phyloP scores from a whole-genome alignment of 2,329 filamentous ascomycete genomes.

The Fusarium piperis region DNA sequence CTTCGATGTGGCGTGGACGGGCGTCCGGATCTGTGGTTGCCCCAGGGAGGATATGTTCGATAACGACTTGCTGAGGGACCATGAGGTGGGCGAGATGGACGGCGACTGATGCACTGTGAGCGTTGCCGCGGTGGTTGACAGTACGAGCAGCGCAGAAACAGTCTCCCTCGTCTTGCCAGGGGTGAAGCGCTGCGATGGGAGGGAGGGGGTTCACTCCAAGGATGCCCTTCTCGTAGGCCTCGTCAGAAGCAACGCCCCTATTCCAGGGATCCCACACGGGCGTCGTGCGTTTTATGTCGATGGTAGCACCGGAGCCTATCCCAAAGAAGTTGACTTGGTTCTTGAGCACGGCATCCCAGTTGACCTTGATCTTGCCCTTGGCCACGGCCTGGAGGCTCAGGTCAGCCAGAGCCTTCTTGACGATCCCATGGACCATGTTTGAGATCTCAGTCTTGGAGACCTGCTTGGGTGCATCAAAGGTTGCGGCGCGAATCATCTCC shows the following conservation, averaged over 20 bases:
- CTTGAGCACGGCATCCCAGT: slow-evolving; percentile 56
- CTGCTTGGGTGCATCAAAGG: slow-evolving; percentile 38
- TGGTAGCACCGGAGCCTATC: slow-evolving; percentile 68
- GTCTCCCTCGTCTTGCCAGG: slow-evolving; percentile 83
- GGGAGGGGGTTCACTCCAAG: slow-evolving; percentile 40
- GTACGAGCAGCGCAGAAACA: slow-evolving; percentile 80
- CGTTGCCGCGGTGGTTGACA: slow-evolving; percentile 51
- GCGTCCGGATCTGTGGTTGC: slow-evolving; percentile 70
- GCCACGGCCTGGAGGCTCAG: slow-evolving; percentile 59
- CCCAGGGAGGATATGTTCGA: slow-evolving; percentile 75
- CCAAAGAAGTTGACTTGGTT: slow-evolving; percentile 80
- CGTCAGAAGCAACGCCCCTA: slow-evolving; percentile 17
- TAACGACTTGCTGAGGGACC: slow-evolving; percentile 73
- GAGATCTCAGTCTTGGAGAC: slow-evolving; percentile 55
- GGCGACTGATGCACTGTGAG: slow-evolving; percentile 70
- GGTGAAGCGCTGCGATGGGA: slow-evolving; percentile 65
- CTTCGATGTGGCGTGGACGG: slow-evolving; percentile 74
- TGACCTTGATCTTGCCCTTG: slow-evolving; percentile 56
- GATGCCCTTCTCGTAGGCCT: slow-evolving; percentile 31
- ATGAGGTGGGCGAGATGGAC: slow-evolving; percentile 68
- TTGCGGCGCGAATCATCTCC: slow-evolving; percentile 44
- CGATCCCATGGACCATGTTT: slow-evolving; percentile 51
- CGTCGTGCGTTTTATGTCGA: slow-evolving; percentile 71
- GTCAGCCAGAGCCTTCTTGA: slow-evolving; percentile 56
- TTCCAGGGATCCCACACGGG: slow-evolving; percentile 57